These are phyloP conservation scores for Penicillium sp. DNA, from an alignment of 2,329 filamentous ascomycete genomes.

Conservation along the genomic window DNA sequence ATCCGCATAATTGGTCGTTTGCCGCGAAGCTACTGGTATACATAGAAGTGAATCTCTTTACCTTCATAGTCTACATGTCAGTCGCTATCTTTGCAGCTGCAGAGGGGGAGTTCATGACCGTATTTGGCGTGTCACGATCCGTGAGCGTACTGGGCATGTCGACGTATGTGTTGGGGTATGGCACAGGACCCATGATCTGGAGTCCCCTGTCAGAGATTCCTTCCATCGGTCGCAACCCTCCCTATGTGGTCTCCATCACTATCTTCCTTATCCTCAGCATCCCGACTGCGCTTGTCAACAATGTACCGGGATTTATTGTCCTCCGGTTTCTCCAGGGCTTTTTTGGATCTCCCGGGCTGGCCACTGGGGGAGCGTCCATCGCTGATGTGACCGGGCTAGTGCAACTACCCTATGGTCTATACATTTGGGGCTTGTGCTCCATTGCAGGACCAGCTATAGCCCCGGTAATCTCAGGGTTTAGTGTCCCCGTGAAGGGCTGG, in stretches of 20 bases:
- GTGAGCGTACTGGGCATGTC: slow-evolving; percentile 32
- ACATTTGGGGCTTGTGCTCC: slow-evolving; percentile 53
- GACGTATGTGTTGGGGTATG: slow-evolving; percentile 42
- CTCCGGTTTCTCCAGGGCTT: slow-evolving; percentile 65
- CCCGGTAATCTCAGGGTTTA: slow-evolving; percentile 61
- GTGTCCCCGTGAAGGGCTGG: slow-evolving; percentile 46
- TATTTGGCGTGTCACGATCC: slow-evolving; percentile 26
- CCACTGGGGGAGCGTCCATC: slow-evolving; percentile 51
- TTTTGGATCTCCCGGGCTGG: slow-evolving; percentile 65
- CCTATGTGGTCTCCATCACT: slow-evolving; percentile 66
- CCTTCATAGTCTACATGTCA: slow-evolving; percentile 33
- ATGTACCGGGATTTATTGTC: slow-evolving; percentile 64
- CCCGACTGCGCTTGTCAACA: slow-evolving; percentile 63
- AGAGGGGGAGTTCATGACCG: slow-evolving; percentile 14
- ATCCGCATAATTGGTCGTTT: slow-evolving; percentile 28
- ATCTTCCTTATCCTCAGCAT: slow-evolving; percentile 67
- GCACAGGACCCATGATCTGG: slow-evolving; percentile 65
- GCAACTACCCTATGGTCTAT: slow-evolving; percentile 58
- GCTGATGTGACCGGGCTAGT: slow-evolving; percentile 44
- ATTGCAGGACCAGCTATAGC: slow-evolving; percentile 57
- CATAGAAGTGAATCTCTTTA: slow-evolving; percentile 27
- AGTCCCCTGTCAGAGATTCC: slow-evolving; percentile 68
- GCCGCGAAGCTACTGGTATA: slow-evolving; percentile 24
- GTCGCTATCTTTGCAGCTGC: slow-evolving; percentile 28
- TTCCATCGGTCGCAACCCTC: slow-evolving; percentile 63